phyloP scores from a whole-genome alignment of 1,139 yeast genomes.

The Spathaspora jeffriesii region DNA sequence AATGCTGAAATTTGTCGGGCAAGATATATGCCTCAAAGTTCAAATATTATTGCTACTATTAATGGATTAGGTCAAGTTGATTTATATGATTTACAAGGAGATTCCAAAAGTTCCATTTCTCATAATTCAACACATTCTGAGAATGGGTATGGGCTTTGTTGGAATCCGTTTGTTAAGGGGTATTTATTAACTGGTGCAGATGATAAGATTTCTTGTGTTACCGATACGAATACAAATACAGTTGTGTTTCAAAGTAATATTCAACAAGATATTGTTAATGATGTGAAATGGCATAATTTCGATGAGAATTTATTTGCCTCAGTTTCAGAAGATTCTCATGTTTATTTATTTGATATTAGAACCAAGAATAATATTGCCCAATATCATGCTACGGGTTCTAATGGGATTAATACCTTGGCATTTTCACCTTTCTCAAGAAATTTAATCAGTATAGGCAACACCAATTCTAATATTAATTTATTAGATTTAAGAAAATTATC shows the following conservation, averaged over 20 bases:
- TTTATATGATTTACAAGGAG: slow-evolving; percentile 54
- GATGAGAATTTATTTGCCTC: slow-evolving; percentile 58
- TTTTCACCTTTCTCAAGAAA: slow-evolving; percentile 64
- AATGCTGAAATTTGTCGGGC: slow-evolving; percentile 77
- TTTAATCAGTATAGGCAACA: slow-evolving; percentile 67
- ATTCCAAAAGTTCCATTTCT: slow-evolving; percentile 15
- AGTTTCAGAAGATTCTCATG: slow-evolving; percentile 65
- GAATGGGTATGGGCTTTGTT: slow-evolving; percentile 74
- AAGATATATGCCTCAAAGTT: slow-evolving; percentile 75
- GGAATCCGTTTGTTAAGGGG: slow-evolving; percentile 53
- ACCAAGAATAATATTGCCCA: slow-evolving; percentile 24
- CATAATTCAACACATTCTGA: slow-evolving; percentile 56
- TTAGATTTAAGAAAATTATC: slow-evolving; percentile 57
- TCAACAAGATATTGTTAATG: slow-evolving; percentile 68
- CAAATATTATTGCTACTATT: slow-evolving; percentile 71
- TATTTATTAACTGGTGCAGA: slow-evolving; percentile 62
- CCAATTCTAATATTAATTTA: slow-evolving; percentile 64
- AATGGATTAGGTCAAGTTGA: slow-evolving; percentile 74
- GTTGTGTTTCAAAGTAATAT: slow-evolving; percentile 8
- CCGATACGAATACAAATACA: slow-evolving; percentile 14
- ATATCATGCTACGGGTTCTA: slow-evolving; percentile 32
- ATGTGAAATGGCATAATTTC: slow-evolving; percentile 67
- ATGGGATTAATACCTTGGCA: slow-evolving; percentile 61
- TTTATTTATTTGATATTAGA: slow-evolving; percentile 47
- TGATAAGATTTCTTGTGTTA: slow-evolving; percentile 57